These are phyloP conservation scores for Panaeolus cyanescens DNA, from an alignment of 768 basidiomycete species.

Conservation along the genomic window DNA sequence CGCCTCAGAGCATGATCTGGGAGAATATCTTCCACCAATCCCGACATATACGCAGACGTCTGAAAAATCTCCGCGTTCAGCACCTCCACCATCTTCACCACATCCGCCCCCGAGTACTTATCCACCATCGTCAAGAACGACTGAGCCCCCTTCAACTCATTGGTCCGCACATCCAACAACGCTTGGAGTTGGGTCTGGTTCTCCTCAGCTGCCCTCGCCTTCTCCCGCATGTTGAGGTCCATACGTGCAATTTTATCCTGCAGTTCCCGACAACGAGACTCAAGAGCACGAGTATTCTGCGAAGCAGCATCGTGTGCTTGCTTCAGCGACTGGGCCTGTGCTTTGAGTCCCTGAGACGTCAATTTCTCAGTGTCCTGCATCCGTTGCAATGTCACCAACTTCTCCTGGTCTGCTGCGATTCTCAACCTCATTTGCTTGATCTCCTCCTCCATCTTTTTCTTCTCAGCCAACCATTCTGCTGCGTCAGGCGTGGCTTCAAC, in stretches of 20 bases:
- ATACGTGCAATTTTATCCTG: constrained; percentile 6
- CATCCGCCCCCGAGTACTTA: constrained; percentile 43
- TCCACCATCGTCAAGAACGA: constrained; percentile 47
- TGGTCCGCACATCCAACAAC: constrained; percentile 29
- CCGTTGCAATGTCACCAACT: background rate
- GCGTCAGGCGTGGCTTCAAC: background rate
- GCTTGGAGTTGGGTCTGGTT: constrained; percentile 18
- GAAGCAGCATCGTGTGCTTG: background rate
- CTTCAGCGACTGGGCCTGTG: background rate
- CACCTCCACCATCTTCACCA: constrained; percentile 36
- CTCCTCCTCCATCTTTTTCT: background rate
- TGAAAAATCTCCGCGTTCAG: constrained; percentile 54
- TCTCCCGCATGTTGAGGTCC: constrained; percentile 11
- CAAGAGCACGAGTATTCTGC: background rate
- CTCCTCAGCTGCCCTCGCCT: constrained; percentile 17
- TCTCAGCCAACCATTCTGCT: background rate
- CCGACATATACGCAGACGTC: constrained; percentile 43
- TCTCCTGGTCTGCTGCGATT: background rate
- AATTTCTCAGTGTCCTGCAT: background rate
- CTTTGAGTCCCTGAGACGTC: background rate
- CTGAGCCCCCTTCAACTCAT: constrained; percentile 43
- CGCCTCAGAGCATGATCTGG: constrained; percentile 3
- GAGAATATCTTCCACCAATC: constrained; percentile 19
- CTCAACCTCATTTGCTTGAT: background rate
- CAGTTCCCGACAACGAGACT: background rate